Evolutionary conservation across 2,329 filamentous ascomycete genomes (phyloP).

Genomic region (Aspergillus costaricaensis): DNA sequence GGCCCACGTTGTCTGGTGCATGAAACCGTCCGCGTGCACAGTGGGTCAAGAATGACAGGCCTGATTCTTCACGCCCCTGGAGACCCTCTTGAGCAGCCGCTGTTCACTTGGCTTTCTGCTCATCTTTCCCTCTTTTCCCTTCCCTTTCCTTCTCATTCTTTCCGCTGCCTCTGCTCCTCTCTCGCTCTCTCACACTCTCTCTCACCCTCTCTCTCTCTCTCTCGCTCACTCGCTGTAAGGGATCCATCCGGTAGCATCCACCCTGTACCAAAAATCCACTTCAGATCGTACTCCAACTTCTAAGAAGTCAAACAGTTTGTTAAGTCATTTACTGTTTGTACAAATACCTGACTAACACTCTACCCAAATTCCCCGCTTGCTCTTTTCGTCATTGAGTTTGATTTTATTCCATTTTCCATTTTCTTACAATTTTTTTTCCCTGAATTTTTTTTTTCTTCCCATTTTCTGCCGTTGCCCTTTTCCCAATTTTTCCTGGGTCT

Average conservation of each 20-base stretch:
- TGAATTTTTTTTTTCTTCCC: conserved; percentile 8
- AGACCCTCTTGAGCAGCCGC: conserved; percentile 8
- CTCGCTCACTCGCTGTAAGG: conserved; percentile 7
- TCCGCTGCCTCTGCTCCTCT: conserved; percentile 4
- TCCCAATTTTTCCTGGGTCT: conserved; percentile 12
- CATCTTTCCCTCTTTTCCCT: conserved; percentile 2
- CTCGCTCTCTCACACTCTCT: not conserved
- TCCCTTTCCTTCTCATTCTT: conserved; percentile 3
- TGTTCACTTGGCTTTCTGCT: conserved; percentile 12
- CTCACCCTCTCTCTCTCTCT: not conserved
- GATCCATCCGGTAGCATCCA: conserved; percentile 1
- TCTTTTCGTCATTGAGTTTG: not conserved
- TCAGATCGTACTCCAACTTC: not conserved
- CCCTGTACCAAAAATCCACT: not conserved
- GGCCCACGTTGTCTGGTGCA: conserved; percentile 44
- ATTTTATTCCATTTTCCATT: conserved; percentile 10
- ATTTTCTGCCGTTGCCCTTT: conserved; percentile 7
- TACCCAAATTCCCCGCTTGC: conserved; percentile 5
- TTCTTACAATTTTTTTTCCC: conserved; percentile 3
- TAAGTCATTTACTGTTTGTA: conserved; percentile 5
- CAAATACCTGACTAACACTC: conserved; percentile 7
- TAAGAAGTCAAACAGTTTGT: conserved; percentile 2
- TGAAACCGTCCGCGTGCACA: conserved; percentile 42
- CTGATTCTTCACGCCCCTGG: conserved; percentile 34
- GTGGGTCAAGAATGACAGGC: conserved; percentile 43